Evolutionary conservation across 805 yeast species (phyloP), one percentile per base, ranked within the genome.

Genomic region (Sugiyamaella marilandica): DNA sequence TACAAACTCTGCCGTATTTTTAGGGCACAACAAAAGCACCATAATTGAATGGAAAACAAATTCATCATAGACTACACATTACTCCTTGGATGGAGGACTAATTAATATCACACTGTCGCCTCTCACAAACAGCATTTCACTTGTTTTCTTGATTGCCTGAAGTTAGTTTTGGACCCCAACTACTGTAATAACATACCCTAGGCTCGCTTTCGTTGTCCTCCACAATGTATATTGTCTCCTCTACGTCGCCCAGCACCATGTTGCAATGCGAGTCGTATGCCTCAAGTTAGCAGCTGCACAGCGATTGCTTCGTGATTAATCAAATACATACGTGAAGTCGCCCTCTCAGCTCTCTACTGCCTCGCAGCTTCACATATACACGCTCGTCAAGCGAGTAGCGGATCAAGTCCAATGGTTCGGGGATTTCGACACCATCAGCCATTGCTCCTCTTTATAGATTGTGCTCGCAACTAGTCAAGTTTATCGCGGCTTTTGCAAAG

Each of bases 221-320:
- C 13, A 83, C 63, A 36, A 75, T 74, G 66, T 80, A 87, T 36
- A 91, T 82, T 1, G 86, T 87, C 66, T 94, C 99, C 51, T 78
- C 79, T 7, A 96, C 97, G 62, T 94, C 95, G 60, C 97, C 89
- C 57, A 94, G 78, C 36, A 94, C 97, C 77, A 94, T 81, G 68
- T 95, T 94, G 71, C 98, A 94, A 71, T 92, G 99, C 46, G 95
- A 86, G 71, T 92, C 99, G 71, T 87, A 92, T 1, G 96, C 89
- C 80, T 77, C 51, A 2, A 41, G 46, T 39, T 37, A 48, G 45
- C 10, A n/a, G 13, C 14, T 14, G 29, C 29, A 24, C 7, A 5
- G 29, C 7, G 29, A 24, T 24, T 24, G n/a, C 47, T 9, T 19
- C 29, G 11, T 10, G 50, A 7, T 39, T n/a, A n/a, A 5, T 14